A percentile compares a stretch with the other conserved stretches of the same genome.
These are phyloP conservation scores for Salvia hispanica DNA, from an alignment of 257 asterid species.

Conservation along the genomic window DNA sequence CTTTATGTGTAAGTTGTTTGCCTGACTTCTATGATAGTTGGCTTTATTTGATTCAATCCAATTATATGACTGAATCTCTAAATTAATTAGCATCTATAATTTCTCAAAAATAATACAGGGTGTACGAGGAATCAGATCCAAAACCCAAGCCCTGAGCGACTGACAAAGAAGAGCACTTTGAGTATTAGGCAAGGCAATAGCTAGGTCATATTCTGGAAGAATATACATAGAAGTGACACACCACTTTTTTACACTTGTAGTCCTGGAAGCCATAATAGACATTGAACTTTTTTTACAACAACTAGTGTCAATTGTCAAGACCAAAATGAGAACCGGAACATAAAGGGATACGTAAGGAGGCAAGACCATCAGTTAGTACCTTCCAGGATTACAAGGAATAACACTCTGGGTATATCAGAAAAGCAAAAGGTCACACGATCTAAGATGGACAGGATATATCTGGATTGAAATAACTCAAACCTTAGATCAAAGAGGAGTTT, in stretches of 20 bases:
- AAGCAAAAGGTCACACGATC: not conserved
- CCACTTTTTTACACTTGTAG: not conserved
- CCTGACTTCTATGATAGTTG: not conserved
- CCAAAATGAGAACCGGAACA: not conserved
- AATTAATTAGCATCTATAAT: not conserved
- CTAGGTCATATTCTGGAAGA: slow-evolving; percentile 1
- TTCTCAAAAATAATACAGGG: not conserved
- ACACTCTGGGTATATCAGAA: not conserved
- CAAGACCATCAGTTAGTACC: not conserved
- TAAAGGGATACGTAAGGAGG: not conserved
- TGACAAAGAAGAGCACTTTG: not conserved
- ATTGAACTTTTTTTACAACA: too few species aligned
- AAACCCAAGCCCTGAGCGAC: not conserved
- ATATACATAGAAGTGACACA: not conserved
- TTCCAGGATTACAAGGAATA: not conserved
- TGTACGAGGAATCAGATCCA: not conserved
- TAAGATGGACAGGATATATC: not conserved
- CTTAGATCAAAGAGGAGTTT: not conserved
- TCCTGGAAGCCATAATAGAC: too few species aligned
- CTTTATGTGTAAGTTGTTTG: too few species aligned
- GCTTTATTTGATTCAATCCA: not conserved
- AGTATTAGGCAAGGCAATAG: not conserved
- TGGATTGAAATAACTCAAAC: not conserved
- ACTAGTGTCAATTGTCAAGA: not conserved
- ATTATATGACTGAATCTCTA: not conserved